These are phyloP conservation scores for Neofusicoccum ribis DNA, from an alignment of 2,329 filamentous ascomycete genomes.

Conservation along the genomic window DNA sequence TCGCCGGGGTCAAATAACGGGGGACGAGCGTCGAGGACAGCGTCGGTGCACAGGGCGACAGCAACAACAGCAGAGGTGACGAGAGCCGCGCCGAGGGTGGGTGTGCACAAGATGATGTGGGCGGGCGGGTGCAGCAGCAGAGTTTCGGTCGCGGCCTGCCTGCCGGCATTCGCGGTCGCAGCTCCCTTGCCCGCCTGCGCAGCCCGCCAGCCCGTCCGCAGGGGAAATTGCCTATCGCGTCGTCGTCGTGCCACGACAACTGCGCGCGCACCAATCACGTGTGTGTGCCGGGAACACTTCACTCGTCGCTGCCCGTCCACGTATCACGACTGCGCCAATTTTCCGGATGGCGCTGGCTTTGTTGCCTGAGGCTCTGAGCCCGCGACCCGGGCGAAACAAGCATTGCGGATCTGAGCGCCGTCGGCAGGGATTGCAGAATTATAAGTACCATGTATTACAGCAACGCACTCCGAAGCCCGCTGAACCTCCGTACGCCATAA, in stretches of 20 bases:
- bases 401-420: neutral
- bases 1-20: constrained; percentile 15
- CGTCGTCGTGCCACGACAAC: constrained; percentile 17
- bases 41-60: constrained; percentile 1
- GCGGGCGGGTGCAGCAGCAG: neutral
- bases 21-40: constrained; percentile 19
- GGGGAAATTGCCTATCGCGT: constrained; percentile 17
- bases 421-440: neutral
- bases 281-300: neutral
- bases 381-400: constrained; percentile 1
- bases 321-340: constrained; percentile 8
- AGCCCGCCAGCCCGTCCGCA: constrained; percentile 1
- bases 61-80: neutral
- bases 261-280: constrained; percentile 17
- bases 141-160: constrained; percentile 4
- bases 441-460: constrained; percentile 2
- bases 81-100: constrained; percentile 9
- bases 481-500: constrained; percentile 16
- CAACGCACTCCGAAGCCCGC: neutral
- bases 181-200: constrained; percentile 8
- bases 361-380: neutral
- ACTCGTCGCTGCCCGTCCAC: constrained; percentile 3
- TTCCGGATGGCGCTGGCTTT: neutral
- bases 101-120: neutral
- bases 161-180: constrained; percentile 15